Base-by-base conservation (phyloP, 108 stramenopile genomes). In the Chaetoceros muelleri region DNA sequence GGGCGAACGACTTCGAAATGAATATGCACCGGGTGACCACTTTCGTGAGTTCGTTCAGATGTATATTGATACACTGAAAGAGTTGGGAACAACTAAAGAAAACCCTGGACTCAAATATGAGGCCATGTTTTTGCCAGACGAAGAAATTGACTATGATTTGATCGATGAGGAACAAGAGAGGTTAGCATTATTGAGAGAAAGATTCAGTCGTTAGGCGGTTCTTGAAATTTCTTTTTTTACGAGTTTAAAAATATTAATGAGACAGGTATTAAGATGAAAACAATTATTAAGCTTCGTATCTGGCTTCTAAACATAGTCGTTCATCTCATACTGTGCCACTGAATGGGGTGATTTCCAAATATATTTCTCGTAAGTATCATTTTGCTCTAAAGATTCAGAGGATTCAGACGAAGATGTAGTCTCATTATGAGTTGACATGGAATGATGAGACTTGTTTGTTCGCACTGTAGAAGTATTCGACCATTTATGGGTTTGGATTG, bases 91-190 rank as follows among this genome's bases (percentile, higher is more conserved):
- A 2, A 71, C 74, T 18, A 63, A 53, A 48, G 74, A 79, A 51
- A 58, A 75, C 59, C 84, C 80, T 56, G 85, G 90, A 29, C 58
- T 64, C 58, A 72, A 80, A 51, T 87, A 79, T 58, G 62, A 84
- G 58, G 72, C 71, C 18, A 69, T 86, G 55, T 75, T 81, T 54
- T 48, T 64, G 10, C 84, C 80, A 0, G 82, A 75, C 50, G 78
- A 87, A 57, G 67, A 61, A 34, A 61, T 83, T 24, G 81, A 82
- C 52, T 71, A 72, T 28, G 76, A 70, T 24, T 53, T 83, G 13
- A 83, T 89, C 50, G 83, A 89, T 3, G 58, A 62, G 21, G 82
- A 84, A 54, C 62, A 65, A 18, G 57, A 76, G 27, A 67, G 82
- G 13, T 70, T 79, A 55, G 30, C 44, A 25, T 56, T 57, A 3